Evolutionary conservation across 441 rosid genomes (phyloP).

Genomic region (Populus hybrid): DNA sequence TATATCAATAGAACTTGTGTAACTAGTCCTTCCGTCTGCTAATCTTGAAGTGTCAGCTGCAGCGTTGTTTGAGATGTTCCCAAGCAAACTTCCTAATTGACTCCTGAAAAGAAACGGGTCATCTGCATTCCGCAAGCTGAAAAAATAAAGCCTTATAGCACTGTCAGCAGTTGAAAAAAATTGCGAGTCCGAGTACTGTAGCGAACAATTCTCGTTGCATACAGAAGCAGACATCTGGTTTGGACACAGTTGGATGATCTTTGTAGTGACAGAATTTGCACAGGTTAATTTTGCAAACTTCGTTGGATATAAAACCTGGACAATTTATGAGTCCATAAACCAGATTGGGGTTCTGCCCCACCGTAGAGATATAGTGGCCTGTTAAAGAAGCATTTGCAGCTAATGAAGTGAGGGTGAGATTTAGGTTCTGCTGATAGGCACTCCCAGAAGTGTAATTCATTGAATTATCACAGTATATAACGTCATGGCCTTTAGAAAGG

Average conservation of each 20-base stretch:
- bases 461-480: constrained; percentile 1
- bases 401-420: constrained; percentile 18
- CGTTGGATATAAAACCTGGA: constrained; percentile 13
- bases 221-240: constrained; percentile 23
- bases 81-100: constrained; percentile 15
- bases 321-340: constrained; percentile 32
- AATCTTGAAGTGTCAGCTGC: constrained; percentile 22
- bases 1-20: constrained; percentile 9
- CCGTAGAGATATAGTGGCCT: constrained; percentile 9
- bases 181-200: constrained; percentile 20
- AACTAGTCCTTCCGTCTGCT: constrained; percentile 15
- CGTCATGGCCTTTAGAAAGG: neutral
- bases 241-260: constrained; percentile 21
- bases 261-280: constrained; percentile 2
- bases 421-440: constrained; percentile 18
- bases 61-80: constrained; percentile 14
- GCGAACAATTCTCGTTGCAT: constrained; percentile 14
- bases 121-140: neutral
- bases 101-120: constrained; percentile 8
- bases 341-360: constrained; percentile 8
- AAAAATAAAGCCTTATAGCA: neutral
- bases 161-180: constrained; percentile 14
- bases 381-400: constrained; percentile 26
- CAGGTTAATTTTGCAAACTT: constrained; percentile 22
- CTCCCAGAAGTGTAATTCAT: constrained; percentile 22